Conservation (phyloP, 441 rosid species). For the Hura crepitans region DNA sequence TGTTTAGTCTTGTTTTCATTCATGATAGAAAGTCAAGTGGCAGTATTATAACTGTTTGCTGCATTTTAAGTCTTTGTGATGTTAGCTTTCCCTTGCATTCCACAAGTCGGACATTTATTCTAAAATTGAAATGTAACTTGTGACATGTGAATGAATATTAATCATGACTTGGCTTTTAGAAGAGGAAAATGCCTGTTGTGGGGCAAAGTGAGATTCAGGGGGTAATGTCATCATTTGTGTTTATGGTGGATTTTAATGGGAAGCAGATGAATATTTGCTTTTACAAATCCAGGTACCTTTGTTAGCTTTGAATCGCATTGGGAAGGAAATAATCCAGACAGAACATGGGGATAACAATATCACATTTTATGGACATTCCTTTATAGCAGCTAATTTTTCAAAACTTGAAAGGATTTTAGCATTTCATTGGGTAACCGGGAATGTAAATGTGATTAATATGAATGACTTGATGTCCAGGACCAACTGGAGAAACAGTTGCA, state of each 20-base stretch:
- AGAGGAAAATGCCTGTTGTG: not conserved
- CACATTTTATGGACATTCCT: constrained; percentile 76
- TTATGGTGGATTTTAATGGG: not conserved
- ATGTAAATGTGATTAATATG: not conserved
- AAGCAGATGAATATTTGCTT: constrained; percentile 8
- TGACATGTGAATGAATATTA: not conserved
- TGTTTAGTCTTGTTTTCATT: constrained; percentile 5
- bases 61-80: not conserved
- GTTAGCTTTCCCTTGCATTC: not conserved
- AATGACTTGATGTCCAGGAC: constrained; percentile 43
- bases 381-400: constrained; percentile 56
- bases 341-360: constrained; percentile 81
- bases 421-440: constrained; percentile 8
- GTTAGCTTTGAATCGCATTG: constrained; percentile 77
- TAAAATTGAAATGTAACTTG: not conserved
- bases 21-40: not conserved
- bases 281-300: constrained; percentile 56
- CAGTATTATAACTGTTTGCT: not conserved
- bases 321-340: constrained; percentile 67
- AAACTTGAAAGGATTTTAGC: not conserved
- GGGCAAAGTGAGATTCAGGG: too few relatives aligned
- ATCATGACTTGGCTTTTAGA: not conserved
- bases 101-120: not conserved
- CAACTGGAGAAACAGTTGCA: constrained; percentile 69
- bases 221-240: not conserved